phyloP scores from a whole-genome alignment of 225 moss, liverwort and hornwort genomes.

The Bryoerythrophyllum caledonicum region DNA sequence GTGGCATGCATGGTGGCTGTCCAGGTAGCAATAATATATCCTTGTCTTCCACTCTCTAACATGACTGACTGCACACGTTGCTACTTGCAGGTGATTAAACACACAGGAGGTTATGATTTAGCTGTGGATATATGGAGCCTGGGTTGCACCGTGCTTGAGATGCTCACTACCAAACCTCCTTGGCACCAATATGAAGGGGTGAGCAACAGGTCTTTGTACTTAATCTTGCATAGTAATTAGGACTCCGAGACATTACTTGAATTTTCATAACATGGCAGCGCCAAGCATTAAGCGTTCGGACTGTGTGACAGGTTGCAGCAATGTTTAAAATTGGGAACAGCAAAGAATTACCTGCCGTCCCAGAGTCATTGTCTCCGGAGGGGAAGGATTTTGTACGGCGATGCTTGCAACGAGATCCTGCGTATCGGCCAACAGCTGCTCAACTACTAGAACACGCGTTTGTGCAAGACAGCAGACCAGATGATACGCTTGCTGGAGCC shows the following conservation, averaged over 20 bases:
- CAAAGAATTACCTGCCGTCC: slow-evolving; percentile 85
- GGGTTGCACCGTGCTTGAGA: slow-evolving; percentile 86
- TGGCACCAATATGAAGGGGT: slow-evolving; percentile 74
- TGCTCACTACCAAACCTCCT: slow-evolving; percentile 87
- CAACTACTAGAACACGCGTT: slow-evolving; percentile 76
- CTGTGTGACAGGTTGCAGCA: slow-evolving; percentile 74
- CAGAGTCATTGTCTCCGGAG: slow-evolving; percentile 69
- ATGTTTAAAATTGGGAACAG: slow-evolving; percentile 99
- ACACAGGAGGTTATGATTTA: slow-evolving; percentile 75
- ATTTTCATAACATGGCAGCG: slow-evolving; percentile 4
- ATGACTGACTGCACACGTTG: slow-evolving; percentile 4
- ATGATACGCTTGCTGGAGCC: slow-evolving; percentile 43
- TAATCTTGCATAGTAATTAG: neutral
- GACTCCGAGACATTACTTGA: neutral
- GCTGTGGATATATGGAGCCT: slow-evolving; percentile 94
- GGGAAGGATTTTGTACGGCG: slow-evolving; percentile 80
- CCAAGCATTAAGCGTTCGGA: slow-evolving; percentile 18
- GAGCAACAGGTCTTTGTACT: slow-evolving; percentile 5
- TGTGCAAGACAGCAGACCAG: slow-evolving; percentile 44
- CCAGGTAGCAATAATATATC: neutral
- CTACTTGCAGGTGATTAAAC: slow-evolving; percentile 69
- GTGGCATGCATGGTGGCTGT: slow-evolving; percentile 6
- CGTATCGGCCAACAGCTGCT: slow-evolving; percentile 68
- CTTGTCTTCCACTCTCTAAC: neutral
- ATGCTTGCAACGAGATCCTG: slow-evolving; percentile 87